Conservation (phyloP, 2,329 filamentous ascomycete genomes). For the Cordyceps tenuipes region DNA sequence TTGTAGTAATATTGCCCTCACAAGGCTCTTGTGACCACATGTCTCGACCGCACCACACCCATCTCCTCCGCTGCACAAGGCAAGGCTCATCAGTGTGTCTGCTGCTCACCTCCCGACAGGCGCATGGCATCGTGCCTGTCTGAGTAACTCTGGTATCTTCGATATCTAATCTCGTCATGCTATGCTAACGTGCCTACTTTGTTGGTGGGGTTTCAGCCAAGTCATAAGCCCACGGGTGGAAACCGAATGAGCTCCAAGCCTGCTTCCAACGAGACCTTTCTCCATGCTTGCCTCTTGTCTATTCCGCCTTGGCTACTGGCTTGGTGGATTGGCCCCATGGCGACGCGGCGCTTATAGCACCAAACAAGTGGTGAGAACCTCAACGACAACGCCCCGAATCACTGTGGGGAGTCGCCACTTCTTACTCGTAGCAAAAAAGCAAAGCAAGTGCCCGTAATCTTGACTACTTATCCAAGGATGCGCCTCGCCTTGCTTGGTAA, state of each 20-base stretch:
- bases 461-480: not conserved
- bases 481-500: not conserved
- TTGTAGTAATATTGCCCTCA: not conserved
- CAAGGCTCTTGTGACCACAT: constrained; percentile 4
- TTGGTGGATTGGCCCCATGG: not conserved
- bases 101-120: not conserved
- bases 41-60: not conserved
- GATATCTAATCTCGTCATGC: not conserved
- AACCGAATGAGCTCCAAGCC: not conserved
- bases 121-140: not conserved
- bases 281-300: not conserved
- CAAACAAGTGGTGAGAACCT: not conserved
- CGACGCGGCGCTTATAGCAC: not conserved
- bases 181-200: too few relatives aligned
- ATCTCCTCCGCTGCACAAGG: not conserved
- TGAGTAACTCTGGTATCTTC: not conserved
- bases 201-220: not conserved
- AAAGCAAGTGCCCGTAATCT: not conserved
- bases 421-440: not conserved
- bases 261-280: not conserved
- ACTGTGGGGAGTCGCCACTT: not conserved
- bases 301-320: not conserved
- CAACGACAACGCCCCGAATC: not conserved
- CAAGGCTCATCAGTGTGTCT: not conserved
- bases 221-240: not conserved